Base-by-base conservation (phyloP, 768 basidiomycete species). In the Leucosporidium creatinivorum region DNA sequence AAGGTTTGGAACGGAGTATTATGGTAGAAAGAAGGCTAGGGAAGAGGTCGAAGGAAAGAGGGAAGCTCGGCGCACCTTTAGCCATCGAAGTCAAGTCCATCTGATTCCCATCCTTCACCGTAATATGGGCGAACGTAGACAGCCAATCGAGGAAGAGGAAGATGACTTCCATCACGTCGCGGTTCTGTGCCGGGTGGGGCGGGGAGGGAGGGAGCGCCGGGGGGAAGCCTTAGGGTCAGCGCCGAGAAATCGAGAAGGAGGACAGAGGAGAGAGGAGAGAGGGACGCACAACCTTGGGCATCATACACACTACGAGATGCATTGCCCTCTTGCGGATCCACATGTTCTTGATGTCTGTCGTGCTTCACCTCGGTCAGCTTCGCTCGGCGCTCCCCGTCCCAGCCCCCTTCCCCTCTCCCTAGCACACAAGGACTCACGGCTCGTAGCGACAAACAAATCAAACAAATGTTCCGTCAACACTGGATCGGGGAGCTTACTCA, bases 291-390 rank as follows among this genome's bases (percentile, higher is more conserved):
- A 52, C 64, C 8, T 60, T 62, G 2, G 70, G 70, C 70, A 71
- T 68, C 10, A 71, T 33, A 31, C 70, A 71, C 21, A 71, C 49
- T 1, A 68, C 67, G 39, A 71, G 64, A 28, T 71, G 70, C 68
- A 65, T 69, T 2, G 61, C 63, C 4, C 70, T 28, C 4, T 61
- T 51, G 1, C 70, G 39, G 17, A 68, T 33, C 13, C 33, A 26
- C 4, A 52, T 28, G 36, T 68, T 65, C 33, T 54, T n/a, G 61
- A 71, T 68, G 49, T 71, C 70, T 71, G 52, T 28, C 5, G 0
- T 9, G 10, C 17, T 1, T 8, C 25, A 5, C n/a, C 8, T 3
- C n/a, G n/a, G n/a, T 10, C 33, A 33, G 4, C 33, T 33, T 10
- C 4, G 3, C 47, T 33, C 23, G 23, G 49, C 30, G 26, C n/a